A percentile compares a stretch with the other conserved stretches of the same genome.
Evolutionary conservation across 805 yeast species (phyloP).

Genomic region (Crinitomyces ghanaensis): DNA sequence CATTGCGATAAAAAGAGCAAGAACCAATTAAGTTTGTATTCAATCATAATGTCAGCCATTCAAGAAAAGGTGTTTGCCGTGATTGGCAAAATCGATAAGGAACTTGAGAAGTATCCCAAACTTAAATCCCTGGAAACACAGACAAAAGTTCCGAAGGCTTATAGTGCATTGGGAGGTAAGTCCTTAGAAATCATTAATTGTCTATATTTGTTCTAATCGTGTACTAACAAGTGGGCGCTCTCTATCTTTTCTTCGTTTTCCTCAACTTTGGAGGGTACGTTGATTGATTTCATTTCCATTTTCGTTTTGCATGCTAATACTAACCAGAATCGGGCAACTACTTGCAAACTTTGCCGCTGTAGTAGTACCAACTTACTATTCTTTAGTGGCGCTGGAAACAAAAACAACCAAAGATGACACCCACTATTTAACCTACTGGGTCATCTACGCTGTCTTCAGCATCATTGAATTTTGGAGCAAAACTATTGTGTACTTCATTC

Average conservation of each 20-base stretch:
- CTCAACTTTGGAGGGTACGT: slow-evolving; percentile 72
- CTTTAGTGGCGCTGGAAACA: slow-evolving; percentile 75
- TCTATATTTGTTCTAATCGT: too few relatives aligned
- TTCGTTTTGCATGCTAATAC: neutral
- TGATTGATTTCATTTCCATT: neutral
- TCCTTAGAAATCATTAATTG: too few relatives aligned
- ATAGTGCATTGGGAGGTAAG: slow-evolving; percentile 61
- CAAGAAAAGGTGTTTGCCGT: slow-evolving; percentile 21
- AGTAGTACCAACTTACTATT: slow-evolving; percentile 79
- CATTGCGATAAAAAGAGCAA: too few relatives aligned
- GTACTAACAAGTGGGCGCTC: too few relatives aligned
- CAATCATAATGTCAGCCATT: slow-evolving; percentile 4
- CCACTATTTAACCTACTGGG: slow-evolving; percentile 91
- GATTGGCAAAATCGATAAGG: slow-evolving; percentile 21
- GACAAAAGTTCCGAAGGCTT: slow-evolving; percentile 60
- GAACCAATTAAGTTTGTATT: too few relatives aligned
- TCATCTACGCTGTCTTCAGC: slow-evolving; percentile 86
- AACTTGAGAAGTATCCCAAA: slow-evolving; percentile 25
- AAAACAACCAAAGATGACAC: slow-evolving; percentile 64
- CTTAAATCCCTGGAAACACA: slow-evolving; percentile 25
- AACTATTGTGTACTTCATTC: slow-evolving; percentile 88
- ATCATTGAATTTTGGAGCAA: slow-evolving; percentile 93
- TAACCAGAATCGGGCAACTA: slow-evolving; percentile 60
- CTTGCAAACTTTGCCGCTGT: slow-evolving; percentile 89
- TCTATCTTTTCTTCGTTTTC: slow-evolving; percentile 70